Evolutionary conservation across 352 stramenopile genomes (phyloP).

Genomic region (Nothophytophthora sp.): DNA sequence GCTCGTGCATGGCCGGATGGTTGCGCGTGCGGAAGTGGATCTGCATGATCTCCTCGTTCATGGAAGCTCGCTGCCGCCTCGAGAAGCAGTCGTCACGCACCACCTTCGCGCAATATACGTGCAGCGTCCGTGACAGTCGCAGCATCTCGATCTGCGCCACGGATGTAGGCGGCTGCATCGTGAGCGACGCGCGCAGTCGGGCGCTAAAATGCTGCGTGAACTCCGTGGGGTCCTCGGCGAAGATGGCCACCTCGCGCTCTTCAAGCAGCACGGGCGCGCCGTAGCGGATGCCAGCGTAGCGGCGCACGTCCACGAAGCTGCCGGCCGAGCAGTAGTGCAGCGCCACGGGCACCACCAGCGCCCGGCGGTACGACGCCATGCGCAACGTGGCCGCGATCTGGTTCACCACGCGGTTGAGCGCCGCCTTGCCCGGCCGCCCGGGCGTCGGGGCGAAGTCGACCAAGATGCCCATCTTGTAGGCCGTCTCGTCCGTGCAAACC

Average conservation of each 20-base stretch:
- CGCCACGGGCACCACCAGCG: slow-evolving; percentile 61
- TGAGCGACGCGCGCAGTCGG: slow-evolving; percentile 51
- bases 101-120: slow-evolving; percentile 72
- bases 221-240: slow-evolving; percentile 61
- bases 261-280: slow-evolving; percentile 66
- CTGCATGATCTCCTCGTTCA: slow-evolving; percentile 83
- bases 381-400: slow-evolving; percentile 51
- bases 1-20: slow-evolving; percentile 66
- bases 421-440: slow-evolving; percentile 34
- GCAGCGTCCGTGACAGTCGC: slow-evolving; percentile 60
- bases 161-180: slow-evolving; percentile 54
- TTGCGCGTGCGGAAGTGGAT: slow-evolving; percentile 76
- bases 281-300: slow-evolving; percentile 62
- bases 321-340: slow-evolving; percentile 63
- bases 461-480: slow-evolving; percentile 67
- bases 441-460: slow-evolving; percentile 48
- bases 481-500: slow-evolving; percentile 42
- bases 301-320: slow-evolving; percentile 43
- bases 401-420: slow-evolving; percentile 55
- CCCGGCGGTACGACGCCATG: slow-evolving; percentile 36
- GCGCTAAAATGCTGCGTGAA: slow-evolving; percentile 67
- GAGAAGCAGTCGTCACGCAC: slow-evolving; percentile 74
- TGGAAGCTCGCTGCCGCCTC: slow-evolving; percentile 66
- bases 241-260: slow-evolving; percentile 56
- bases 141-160: slow-evolving; percentile 71